A percentile compares a stretch with the other conserved stretches of the same genome.
These are phyloP conservation scores for Climacium dendroides DNA, from an alignment of 225 moss, liverwort and hornwort genomes.

Conservation along the genomic window DNA sequence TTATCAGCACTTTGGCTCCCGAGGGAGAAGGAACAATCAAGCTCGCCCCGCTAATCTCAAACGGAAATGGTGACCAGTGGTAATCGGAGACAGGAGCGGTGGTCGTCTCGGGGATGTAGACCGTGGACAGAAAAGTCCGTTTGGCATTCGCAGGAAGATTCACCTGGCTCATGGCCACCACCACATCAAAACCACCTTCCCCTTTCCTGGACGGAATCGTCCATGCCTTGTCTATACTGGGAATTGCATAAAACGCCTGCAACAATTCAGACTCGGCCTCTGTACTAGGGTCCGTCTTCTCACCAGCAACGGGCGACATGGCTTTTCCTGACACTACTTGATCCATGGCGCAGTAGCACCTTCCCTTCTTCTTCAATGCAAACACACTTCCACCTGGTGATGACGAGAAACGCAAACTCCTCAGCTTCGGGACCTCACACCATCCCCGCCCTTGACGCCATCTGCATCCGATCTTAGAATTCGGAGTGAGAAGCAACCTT, in stretches of 20 bases:
- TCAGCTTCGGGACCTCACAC: background rate
- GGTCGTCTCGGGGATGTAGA: conserved; percentile 66
- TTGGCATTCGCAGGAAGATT: conserved; percentile 94
- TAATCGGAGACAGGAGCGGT: conserved; percentile 41
- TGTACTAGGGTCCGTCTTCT: conserved; percentile 32
- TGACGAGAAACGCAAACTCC: background rate
- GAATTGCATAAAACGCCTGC: conserved; percentile 81
- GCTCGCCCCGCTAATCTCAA: conserved; percentile 83
- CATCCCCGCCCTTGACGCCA: background rate
- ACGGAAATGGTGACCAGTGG: conserved; percentile 98
- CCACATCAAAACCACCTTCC: conserved; percentile 77
- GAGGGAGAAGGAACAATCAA: conserved; percentile 84
- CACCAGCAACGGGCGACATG: conserved; percentile 22
- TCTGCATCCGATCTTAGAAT: conserved; percentile 17
- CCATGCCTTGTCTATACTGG: conserved; percentile 95
- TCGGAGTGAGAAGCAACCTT: conserved; percentile 9
- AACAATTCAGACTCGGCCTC: conserved; percentile 79
- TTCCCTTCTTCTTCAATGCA: background rate
- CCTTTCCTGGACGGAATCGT: conserved; percentile 65
- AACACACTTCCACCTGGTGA: background rate
- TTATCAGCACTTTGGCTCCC: conserved; percentile 74
- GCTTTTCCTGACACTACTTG: conserved; percentile 39
- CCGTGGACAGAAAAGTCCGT: conserved; percentile 81
- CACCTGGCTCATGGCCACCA: conserved; percentile 95
- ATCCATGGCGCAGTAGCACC: conserved; percentile 37